Percentiles rank a stretch among this genome's conserved stretches.
Evolutionary conservation across 257 asterid genomes (phyloP).

Genomic region (Solanum megistacrolobum): DNA sequence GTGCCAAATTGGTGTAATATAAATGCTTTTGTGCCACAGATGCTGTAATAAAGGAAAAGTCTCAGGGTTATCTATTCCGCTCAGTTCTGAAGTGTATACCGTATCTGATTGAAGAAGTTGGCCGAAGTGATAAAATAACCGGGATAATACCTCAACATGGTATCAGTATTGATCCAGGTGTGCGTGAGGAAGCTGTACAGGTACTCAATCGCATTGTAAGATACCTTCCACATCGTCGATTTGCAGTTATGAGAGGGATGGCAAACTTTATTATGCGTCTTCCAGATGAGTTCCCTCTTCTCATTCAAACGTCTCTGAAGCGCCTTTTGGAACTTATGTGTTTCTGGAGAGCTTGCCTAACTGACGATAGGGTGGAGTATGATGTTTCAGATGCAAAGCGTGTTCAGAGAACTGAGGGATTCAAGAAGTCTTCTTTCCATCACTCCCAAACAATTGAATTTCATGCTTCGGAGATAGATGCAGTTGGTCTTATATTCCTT

Average conservation of each 20-base stretch:
- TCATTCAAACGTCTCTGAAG: slow-evolving; percentile 91
- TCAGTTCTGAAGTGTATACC: slow-evolving; percentile 99
- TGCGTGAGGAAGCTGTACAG: slow-evolving; percentile 96
- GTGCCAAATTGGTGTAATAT: neutral
- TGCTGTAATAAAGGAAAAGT: slow-evolving; percentile 89
- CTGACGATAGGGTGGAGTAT: slow-evolving; percentile 54
- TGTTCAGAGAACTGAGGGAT: slow-evolving; percentile 76
- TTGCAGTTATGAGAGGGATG: slow-evolving; percentile 98
- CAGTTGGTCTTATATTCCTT: slow-evolving; percentile 96
- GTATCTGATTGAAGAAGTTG: slow-evolving; percentile 96
- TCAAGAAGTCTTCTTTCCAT: slow-evolving; percentile 79
- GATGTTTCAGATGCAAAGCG: slow-evolving; percentile 59
- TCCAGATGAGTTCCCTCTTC: slow-evolving; percentile 99
- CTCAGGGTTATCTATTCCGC: slow-evolving; percentile 96
- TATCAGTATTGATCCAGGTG: slow-evolving; percentile 97
- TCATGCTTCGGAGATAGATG: slow-evolving; percentile 94
- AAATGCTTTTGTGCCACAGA: slow-evolving; percentile 41
- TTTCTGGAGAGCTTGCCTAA: slow-evolving; percentile 90
- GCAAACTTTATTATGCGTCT: slow-evolving; percentile 75
- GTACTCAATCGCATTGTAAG: slow-evolving; percentile 89
- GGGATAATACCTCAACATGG: slow-evolving; percentile 99
- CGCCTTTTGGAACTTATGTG: slow-evolving; percentile 98
- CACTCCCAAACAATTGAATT: slow-evolving; percentile 61
- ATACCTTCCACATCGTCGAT: slow-evolving; percentile 92
- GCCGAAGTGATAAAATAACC: slow-evolving; percentile 88